phyloP scores from a whole-genome alignment of 2,329 filamentous ascomycete genomes.

The Epichloe baconii region DNA sequence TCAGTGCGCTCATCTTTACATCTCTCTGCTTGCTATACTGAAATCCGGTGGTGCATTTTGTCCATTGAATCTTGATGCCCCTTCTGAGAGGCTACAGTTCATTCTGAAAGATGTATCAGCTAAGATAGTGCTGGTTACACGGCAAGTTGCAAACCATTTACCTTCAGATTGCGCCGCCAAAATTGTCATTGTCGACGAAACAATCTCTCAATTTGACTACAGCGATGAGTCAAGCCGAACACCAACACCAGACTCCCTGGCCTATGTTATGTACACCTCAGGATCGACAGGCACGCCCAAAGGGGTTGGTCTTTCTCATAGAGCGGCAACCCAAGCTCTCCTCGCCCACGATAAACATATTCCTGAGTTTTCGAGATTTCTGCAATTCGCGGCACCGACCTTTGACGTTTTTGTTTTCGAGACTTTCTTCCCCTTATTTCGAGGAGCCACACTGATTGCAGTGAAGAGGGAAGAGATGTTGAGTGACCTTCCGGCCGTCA shows the following conservation, averaged over 20 bases:
- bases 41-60: slow-evolving; percentile 80
- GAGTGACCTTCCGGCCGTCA: slow-evolving; percentile 55
- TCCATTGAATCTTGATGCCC: slow-evolving; percentile 67
- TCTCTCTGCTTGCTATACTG: slow-evolving; percentile 62
- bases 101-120: slow-evolving; percentile 69
- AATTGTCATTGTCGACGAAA: slow-evolving; percentile 23
- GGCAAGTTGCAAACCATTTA: slow-evolving; percentile 29
- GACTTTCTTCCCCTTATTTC: slow-evolving; percentile 75
- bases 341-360: slow-evolving; percentile 70
- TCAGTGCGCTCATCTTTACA: slow-evolving; percentile 66
- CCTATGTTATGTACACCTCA: slow-evolving; percentile 90
- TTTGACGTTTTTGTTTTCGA: slow-evolving; percentile 95
- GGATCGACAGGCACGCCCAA: slow-evolving; percentile 84
- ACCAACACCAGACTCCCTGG: slow-evolving; percentile 34
- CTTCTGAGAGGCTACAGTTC: slow-evolving; percentile 63
- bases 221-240: slow-evolving; percentile 7
- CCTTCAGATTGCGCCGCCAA: slow-evolving; percentile 18
- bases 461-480: slow-evolving; percentile 59
- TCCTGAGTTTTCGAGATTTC: slow-evolving; percentile 62
- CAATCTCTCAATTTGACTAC: background rate
- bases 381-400: slow-evolving; percentile 84
- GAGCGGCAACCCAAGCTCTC: slow-evolving; percentile 67
- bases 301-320: slow-evolving; percentile 71
- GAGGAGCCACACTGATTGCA: slow-evolving; percentile 60
- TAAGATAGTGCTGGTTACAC: slow-evolving; percentile 51